These are phyloP conservation scores for Zygoascus sp. DNA, from an alignment of 1,139 yeast species.

Conservation along the genomic window DNA sequence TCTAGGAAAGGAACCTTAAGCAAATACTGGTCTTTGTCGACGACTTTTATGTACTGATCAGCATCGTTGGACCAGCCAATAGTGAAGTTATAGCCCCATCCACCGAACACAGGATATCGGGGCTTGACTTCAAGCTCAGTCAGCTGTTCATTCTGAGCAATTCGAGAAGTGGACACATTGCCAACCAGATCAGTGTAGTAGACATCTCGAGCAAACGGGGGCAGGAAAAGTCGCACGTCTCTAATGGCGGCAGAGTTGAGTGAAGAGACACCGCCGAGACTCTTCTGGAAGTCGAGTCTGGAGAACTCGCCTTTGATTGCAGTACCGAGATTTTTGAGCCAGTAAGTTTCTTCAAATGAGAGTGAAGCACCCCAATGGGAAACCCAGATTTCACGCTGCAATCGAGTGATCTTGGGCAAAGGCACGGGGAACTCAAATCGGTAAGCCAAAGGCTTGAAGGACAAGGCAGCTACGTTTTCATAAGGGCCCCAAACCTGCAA, in stretches of 20 bases:
- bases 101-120: slow-evolving; percentile 90
- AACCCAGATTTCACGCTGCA: slow-evolving; percentile 79
- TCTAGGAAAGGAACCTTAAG: slow-evolving; percentile 68
- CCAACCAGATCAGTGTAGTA: slow-evolving; percentile 90
- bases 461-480: slow-evolving; percentile 43
- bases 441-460: slow-evolving; percentile 48
- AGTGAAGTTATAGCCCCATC: slow-evolving; percentile 94
- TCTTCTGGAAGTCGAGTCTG: slow-evolving; percentile 68
- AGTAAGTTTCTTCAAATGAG: slow-evolving; percentile 79
- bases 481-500: slow-evolving; percentile 58
- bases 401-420: slow-evolving; percentile 51
- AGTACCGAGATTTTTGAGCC: slow-evolving; percentile 74
- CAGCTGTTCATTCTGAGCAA: slow-evolving; percentile 31
- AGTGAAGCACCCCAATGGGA: slow-evolving; percentile 65
- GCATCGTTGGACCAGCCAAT: slow-evolving; percentile 80
- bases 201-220: slow-evolving; percentile 50
- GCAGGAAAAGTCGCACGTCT: slow-evolving; percentile 49
- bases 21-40: slow-evolving; percentile 51
- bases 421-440: slow-evolving; percentile 67
- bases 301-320: slow-evolving; percentile 58
- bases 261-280: slow-evolving; percentile 21
- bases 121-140: slow-evolving; percentile 59
- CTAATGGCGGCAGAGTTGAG: slow-evolving; percentile 38
- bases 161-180: slow-evolving; percentile 78
- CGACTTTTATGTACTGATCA: slow-evolving; percentile 44